Conservation (phyloP, 495 filamentous ascomycete species). For the Eremomyces bilateralis region DNA sequence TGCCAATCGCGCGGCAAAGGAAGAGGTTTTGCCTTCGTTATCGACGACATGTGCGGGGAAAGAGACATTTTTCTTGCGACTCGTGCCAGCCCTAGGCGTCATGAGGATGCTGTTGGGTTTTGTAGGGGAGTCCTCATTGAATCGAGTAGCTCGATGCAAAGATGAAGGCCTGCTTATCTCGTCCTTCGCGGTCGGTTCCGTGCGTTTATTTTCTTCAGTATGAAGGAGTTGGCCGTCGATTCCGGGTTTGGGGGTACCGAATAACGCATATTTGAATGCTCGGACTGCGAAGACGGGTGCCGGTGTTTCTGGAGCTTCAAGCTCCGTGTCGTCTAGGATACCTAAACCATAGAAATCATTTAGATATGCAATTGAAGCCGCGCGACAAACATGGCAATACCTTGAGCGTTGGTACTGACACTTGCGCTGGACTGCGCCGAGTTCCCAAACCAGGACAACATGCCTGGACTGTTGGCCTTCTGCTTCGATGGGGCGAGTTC, state of each 20-base stretch:
- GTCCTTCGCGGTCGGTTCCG: constrained; percentile 8
- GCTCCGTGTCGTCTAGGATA: constrained; percentile 4
- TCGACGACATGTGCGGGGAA: constrained; percentile 50
- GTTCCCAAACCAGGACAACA: no score
- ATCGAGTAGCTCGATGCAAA: not conserved
- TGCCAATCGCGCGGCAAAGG: constrained; percentile 22
- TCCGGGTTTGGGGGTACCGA: constrained; percentile 58
- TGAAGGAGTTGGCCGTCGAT: no score
- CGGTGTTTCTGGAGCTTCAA: constrained; percentile 70
- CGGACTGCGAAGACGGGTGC: constrained; percentile 85
- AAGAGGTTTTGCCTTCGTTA: constrained; percentile 28
- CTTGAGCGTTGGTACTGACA: no score
- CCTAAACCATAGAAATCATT: constrained; percentile 2
- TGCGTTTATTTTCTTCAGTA: constrained; percentile 6
- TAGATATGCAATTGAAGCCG: not conserved
- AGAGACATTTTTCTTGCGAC: constrained; percentile 72
- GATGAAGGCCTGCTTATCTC: no score
- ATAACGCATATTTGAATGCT: constrained; percentile 76
- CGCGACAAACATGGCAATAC: not conserved
- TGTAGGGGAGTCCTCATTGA: constrained; percentile 33
- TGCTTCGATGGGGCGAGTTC: no score
- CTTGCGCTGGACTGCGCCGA: no score
- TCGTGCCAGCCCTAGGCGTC: constrained; percentile 64
- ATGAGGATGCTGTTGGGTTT: constrained; percentile 53
- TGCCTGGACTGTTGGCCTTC: no score